Evolutionary conservation across 1,139 yeast genomes (phyloP), one percentile per base, ranked within the genome.

Genomic region (Pichia sp.): DNA sequence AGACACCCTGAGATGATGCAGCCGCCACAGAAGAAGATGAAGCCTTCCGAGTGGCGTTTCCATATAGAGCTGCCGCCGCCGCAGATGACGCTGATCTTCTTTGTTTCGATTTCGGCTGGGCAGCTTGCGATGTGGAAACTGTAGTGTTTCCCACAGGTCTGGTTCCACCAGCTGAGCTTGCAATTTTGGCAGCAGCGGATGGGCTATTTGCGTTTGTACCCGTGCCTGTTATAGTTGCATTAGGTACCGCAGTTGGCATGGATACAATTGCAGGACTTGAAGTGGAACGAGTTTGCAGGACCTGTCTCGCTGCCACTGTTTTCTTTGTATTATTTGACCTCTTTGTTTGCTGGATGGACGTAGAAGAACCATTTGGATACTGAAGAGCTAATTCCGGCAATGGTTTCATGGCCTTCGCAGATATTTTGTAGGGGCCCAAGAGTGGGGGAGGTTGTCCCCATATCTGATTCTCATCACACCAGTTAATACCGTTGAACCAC

Each of bases 371-470:
- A 27, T 40, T 42, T 12, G 42, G 46, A 33, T 44, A 44, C 29
- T 44, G 48, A 12, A 61, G 62, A 12, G 52, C 49, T 30, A 66
- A 44, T 37, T 65, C 72, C 0, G 78, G 77, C 16, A 72, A 57
- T 33, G 72, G 70, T 64, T 69, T 66, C 80, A 74, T 74, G 3
- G 75, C 63, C 47, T 69, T 69, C 5, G 77, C 77, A 31, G 67
- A 66, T 66, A 72, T 66, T 42, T 73, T 73, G 55, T 78, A 86
- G 0, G 96, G 95, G 12, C 79, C 77, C 27, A 87, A 60, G 48
- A 74, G 79, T 1, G 98, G 98, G 3, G 87, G 85, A 3, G 67
- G 64, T 0, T 60, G 58, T 23, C 64, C 62, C 97, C 98, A 91
- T 20, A 91, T 66, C 44, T 64, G 63, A 31, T 70, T 69, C 38